Conservation (phyloP, 257 asterid species). For the Leptodermis oblonga region DNA sequence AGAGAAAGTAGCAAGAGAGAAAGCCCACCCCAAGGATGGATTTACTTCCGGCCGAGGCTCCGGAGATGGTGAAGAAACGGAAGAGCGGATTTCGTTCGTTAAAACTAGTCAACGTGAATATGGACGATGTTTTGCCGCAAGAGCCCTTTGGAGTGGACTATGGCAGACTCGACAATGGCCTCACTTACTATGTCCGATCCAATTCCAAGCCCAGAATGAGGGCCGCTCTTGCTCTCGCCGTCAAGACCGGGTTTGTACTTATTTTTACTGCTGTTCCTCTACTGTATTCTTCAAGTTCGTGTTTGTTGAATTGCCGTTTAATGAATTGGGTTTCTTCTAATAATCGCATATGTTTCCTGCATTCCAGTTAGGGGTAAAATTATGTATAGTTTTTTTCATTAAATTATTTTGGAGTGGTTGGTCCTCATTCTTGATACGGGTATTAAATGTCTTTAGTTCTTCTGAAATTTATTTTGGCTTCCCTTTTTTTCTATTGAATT, state of each 20-base stretch:
- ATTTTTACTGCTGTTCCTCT: not conserved
- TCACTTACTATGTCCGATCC: constrained; percentile 81
- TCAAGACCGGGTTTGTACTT: constrained; percentile 78
- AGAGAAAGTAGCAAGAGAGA: not conserved
- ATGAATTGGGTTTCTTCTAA: not conserved
- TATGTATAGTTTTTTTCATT: too few relatives aligned
- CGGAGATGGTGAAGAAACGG: constrained; percentile 55
- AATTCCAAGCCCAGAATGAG: constrained; percentile 94
- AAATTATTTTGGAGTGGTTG: not conserved
- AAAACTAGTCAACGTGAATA: constrained; percentile 64
- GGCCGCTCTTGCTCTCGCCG: constrained; percentile 91
- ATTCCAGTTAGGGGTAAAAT: not conserved
- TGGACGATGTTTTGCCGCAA: constrained; percentile 61
- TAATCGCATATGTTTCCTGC: too few relatives aligned
- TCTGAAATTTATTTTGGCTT: not conserved
- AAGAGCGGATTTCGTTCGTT: constrained; percentile 65
- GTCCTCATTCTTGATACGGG: not conserved
- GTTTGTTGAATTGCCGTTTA: not conserved
- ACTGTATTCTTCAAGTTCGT: not conserved
- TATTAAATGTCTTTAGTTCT: not conserved
- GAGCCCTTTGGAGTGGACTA: constrained; percentile 69
- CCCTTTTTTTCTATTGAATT: not conserved
- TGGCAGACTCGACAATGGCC: constrained; percentile 82
- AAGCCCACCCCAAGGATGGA: constrained; percentile 41
- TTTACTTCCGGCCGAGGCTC: constrained; percentile 66